A percentile compares a stretch with the other conserved stretches of the same genome.
These are phyloP conservation scores for Pseudonitzschia multiseries DNA, from an alignment of 108 stramenopile species.

Conservation along the genomic window DNA sequence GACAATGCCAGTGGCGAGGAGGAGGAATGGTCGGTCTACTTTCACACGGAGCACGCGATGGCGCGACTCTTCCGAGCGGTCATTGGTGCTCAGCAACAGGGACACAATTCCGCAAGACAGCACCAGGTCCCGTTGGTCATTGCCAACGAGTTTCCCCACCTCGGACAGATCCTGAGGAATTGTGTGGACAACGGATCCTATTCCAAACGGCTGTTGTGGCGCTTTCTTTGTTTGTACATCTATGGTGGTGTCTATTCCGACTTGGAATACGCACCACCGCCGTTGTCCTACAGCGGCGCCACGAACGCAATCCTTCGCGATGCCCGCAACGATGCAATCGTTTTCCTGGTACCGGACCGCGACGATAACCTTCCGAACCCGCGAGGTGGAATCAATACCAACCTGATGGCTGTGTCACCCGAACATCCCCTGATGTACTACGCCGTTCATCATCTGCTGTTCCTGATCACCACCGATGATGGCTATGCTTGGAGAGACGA, in stretches of 20 bases:
- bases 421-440: constrained; percentile 68
- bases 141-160: constrained; percentile 6
- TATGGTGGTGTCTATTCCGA: not conserved
- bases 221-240: not conserved
- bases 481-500: not conserved
- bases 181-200: constrained; percentile 3
- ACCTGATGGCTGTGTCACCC: constrained; percentile 59
- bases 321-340: not conserved
- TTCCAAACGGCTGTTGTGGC: not conserved
- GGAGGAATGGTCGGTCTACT: not conserved
- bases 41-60: constrained; percentile 7
- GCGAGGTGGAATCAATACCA: not conserved
- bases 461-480: constrained; percentile 20
- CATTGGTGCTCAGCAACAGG: not conserved
- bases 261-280: not conserved
- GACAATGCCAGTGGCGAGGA: not conserved
- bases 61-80: not conserved
- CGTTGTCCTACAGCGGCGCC: not conserved
- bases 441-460: constrained; percentile 43
- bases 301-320: not conserved
- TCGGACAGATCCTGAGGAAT: constrained; percentile 2
- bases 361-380: not conserved
- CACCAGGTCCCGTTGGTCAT: not conserved
- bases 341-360: not conserved
- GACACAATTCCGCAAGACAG: not conserved